Percentiles rank a stretch among this genome's conserved stretches.
Evolutionary conservation across 441 rosid genomes (phyloP).

Genomic region (Pelargonium cotyledonis): DNA sequence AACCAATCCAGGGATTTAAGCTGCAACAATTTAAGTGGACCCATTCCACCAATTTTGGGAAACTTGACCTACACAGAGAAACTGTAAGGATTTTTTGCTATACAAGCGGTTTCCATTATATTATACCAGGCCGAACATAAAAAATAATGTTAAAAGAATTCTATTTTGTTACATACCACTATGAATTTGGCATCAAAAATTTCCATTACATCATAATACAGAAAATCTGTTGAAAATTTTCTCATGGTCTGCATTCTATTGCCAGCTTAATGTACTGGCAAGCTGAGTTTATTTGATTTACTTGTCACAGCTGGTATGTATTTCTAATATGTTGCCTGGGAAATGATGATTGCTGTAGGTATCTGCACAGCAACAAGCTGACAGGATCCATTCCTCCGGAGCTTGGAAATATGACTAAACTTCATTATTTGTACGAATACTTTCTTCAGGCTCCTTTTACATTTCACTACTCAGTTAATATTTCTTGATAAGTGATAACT

Average conservation of each 20-base stretch:
- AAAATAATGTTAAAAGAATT: background rate
- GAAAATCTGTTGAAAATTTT: background rate
- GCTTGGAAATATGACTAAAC: constrained; percentile 91
- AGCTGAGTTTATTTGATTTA: too few relatives aligned
- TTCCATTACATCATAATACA: background rate
- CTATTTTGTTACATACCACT: background rate
- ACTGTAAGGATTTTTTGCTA: constrained; percentile 40
- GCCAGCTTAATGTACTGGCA: too few relatives aligned
- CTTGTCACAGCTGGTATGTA: background rate
- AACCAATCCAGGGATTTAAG: constrained; percentile 61
- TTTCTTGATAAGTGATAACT: background rate
- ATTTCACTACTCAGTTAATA: background rate
- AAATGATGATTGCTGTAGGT: background rate
- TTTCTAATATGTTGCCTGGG: background rate
- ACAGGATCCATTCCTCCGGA: constrained; percentile 83
- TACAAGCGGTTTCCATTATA: background rate
- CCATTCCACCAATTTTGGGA: constrained; percentile 82
- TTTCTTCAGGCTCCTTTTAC: background rate
- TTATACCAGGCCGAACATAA: background rate
- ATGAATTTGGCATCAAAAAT: background rate
- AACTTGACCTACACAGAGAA: constrained; percentile 82
- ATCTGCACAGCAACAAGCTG: constrained; percentile 87
- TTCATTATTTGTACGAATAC: constrained; percentile 72
- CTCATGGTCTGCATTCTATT: background rate
- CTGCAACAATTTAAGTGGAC: constrained; percentile 71